Evolutionary conservation across 495 filamentous ascomycete genomes (phyloP), one percentile per base, ranked within the genome.

Genomic region (Neurospora sp.): DNA sequence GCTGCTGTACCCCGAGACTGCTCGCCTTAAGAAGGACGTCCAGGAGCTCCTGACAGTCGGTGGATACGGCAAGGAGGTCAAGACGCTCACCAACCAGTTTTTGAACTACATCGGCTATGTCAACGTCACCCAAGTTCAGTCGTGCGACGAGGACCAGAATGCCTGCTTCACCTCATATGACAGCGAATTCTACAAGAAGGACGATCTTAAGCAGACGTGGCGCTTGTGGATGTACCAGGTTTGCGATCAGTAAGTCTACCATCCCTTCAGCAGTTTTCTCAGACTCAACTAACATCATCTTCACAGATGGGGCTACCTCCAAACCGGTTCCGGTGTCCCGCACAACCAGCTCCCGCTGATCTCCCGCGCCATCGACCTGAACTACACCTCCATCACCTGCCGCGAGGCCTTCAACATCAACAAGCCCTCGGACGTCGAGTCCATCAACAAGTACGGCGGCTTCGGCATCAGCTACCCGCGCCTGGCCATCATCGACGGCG

Each of bases 381-480:
- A 85, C 12, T 92, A 87, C 78, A 73, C 82, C 5, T 83, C 84
- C 7, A 31, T 84, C 4, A 81, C 88, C 75, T 93, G 92, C 83
- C 75, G 79, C 3, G 77, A 84, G 11, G 86, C 86, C 5, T 94
- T 91, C 86, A 88, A 89, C 79, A 88, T 93, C 78, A 87, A 84
- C 12, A 79, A 78, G 2, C 85, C 86, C 0, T 83, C 91, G 0
- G 78, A 92, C 70, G 79, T 88, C 0, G 80, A 86, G 5, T 78
- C 82, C 16, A 89, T 92, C 79, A 93, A 93, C 80, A 86, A 88
- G 73, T 87, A 91, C 78, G 92, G 92, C 42, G 90, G 89, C n/a
- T 91, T 88, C 75, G 73, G 85, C 74, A 88, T 92, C 79, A 83
- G 85, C 69, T 92, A 90, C 73, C 84, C 87, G 6, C 86, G 90